Evolutionary conservation across 2,329 filamentous ascomycete genomes (phyloP), one percentile per base, ranked within the genome.

Genomic region (Pezicula carpinea): DNA sequence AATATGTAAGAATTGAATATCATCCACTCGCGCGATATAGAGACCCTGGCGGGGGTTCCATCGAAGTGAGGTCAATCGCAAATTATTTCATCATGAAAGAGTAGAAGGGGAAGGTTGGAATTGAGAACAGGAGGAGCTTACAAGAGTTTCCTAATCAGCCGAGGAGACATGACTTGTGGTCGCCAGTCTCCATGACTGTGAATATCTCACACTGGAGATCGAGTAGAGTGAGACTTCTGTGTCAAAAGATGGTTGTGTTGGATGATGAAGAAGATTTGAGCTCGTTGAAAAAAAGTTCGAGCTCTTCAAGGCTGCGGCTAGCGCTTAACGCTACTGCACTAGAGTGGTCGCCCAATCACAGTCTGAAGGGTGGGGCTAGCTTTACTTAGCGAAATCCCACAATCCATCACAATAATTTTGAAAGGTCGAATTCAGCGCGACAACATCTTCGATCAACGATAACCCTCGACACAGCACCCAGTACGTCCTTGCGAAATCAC

Each of bases 1-100:
- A 89, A 96, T 95, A 96, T 95, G 90, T 96, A 96, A 96, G 90
- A 92, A 40, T 82, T 83, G 72, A 90, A 88, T 95, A 87, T 96
- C 90, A 95, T 75, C 69, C 80, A 66, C 73, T 78, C 73, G 72
- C 66, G 72, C 76, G 85, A 83, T 90, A 84, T 85, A 78, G 84
- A 86, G 75, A 78, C 87, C 82, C 90, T 81, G 90, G 91, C 90
- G 86, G 85, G 89, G 82, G 87, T 74, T 77, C 89, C 89, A 91
- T 82, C 82, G 74, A 74, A 69, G 69, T 69, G 73, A 76, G 79
- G 86, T 96, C 90, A 95, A 92, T 92, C 90, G 91, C 90, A 96
- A 96, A 96, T 96, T 96, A 89, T 87, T 76, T 86, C 90, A 95
- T 96, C 91, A 88, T 85, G 59, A 66, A 57, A 61, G 49, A 62